Percentiles rank a stretch among this genome's conserved stretches.
Evolutionary conservation across 306 rosid species (phyloP).

Genomic region (Chamaecrista fasciculata): DNA sequence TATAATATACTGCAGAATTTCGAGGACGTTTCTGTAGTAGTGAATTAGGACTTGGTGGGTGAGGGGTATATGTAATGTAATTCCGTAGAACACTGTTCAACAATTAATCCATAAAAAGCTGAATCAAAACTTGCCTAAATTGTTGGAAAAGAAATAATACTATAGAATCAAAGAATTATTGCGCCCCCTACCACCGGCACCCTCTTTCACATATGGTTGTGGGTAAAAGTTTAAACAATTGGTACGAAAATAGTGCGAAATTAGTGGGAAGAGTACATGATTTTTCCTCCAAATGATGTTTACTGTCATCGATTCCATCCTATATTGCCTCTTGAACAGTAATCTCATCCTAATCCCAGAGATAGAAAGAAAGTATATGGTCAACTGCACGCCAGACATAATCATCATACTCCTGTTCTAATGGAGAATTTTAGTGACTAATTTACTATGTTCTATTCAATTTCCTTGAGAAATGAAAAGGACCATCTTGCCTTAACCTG

Average conservation of each 20-base stretch:
- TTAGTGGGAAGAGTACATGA: not conserved
- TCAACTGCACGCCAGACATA: not conserved
- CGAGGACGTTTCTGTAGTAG: no score
- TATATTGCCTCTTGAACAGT: not conserved
- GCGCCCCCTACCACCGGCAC: no score
- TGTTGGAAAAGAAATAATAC: no score
- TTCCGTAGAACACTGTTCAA: no score
- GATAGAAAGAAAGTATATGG: not conserved
- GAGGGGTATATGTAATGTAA: no score
- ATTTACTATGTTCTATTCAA: not conserved
- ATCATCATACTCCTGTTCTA: not conserved
- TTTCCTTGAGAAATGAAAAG: not conserved
- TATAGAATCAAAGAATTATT: not conserved
- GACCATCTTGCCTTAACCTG: not conserved
- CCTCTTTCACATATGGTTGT: no score
- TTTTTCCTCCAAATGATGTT: not conserved
- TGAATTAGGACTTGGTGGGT: no score
- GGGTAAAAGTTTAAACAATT: not conserved
- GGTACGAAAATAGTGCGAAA: not conserved
- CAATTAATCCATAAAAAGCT: no score
- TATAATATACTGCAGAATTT: no score
- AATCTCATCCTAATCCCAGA: constrained; percentile 11
- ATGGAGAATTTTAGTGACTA: not conserved
- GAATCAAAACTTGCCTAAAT: no score
- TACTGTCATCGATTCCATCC: constrained; percentile 1